Conservation (phyloP, 1,284 basidiomycete species). For the Ganoderma meredithae region DNA sequence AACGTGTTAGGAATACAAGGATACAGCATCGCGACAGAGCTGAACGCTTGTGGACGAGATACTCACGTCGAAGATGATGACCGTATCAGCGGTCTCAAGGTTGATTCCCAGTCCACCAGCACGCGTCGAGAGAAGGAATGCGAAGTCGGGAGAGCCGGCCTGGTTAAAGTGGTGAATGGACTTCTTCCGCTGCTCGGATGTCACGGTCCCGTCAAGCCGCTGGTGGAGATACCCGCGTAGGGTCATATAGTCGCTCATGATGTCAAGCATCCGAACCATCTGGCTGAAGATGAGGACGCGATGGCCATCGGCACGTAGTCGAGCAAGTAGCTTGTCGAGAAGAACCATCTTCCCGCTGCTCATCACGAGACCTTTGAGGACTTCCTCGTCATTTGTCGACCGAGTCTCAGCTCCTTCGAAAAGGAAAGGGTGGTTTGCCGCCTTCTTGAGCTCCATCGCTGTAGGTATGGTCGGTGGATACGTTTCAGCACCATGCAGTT, state of each 20-base stretch:
- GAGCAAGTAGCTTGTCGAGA: conserved; percentile 91
- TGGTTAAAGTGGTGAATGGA: conserved; percentile 84
- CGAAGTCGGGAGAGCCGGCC: conserved; percentile 76
- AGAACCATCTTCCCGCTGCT: conserved; percentile 98
- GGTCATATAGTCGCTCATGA: conserved; percentile 96
- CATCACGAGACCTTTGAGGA: conserved; percentile 95
- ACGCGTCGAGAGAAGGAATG: conserved; percentile 91
- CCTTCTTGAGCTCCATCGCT: conserved; percentile 98
- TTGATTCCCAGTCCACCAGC: conserved; percentile 99
- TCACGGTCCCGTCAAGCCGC: conserved; percentile 78
- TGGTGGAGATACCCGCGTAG: conserved; percentile 87
- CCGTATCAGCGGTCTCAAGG: conserved; percentile 96
- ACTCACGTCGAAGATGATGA: conserved; percentile 98
- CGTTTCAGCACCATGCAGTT: not conserved
- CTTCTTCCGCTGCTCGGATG: conserved; percentile 86
- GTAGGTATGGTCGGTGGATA: conserved; percentile 15
- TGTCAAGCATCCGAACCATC: conserved; percentile 99
- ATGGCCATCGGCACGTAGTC: conserved; percentile 92
- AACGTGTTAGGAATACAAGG: conserved; percentile 36
- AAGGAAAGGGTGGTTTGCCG: conserved; percentile 97
- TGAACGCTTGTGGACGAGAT: conserved; percentile 20
- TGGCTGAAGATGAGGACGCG: conserved; percentile 99
- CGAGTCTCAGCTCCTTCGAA: conserved; percentile 95
- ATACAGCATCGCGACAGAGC: conserved; percentile 23
- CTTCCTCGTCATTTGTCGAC: conserved; percentile 83